Evolutionary conservation across 495 filamentous ascomycete species (phyloP).

Genomic region (Podospora fimiseda): DNA sequence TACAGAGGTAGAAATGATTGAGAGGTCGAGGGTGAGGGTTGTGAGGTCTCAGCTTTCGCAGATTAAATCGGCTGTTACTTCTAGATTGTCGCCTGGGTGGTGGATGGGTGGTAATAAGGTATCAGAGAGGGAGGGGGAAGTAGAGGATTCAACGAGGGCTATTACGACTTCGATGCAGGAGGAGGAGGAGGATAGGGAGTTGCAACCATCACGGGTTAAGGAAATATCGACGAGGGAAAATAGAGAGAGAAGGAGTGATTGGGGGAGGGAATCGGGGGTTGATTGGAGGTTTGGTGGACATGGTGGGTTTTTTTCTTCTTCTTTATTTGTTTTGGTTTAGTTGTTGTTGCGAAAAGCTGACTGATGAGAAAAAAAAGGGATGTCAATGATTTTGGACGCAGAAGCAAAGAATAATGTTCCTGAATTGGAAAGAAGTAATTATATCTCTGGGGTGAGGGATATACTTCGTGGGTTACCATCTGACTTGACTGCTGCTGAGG

Average conservation of each 20-base stretch:
- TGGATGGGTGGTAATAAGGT: neutral
- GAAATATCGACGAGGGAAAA: no score
- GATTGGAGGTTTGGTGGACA: neutral
- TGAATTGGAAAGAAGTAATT: neutral
- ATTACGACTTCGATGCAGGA: no score
- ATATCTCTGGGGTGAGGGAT: neutral
- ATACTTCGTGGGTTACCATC: neutral
- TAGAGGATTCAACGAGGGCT: no score
- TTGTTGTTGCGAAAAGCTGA: no score
- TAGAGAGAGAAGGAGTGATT: neutral
- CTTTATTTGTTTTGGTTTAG: neutral
- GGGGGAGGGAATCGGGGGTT: neutral
- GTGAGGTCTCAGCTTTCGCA: neutral
- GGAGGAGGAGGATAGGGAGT: no score
- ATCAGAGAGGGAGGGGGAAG: no score
- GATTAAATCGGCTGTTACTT: neutral
- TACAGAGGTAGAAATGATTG: neutral
- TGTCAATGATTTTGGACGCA: neutral
- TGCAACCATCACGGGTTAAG: neutral
- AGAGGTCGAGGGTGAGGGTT: neutral
- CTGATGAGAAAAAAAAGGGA: neutral
- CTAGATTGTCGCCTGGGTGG: neutral
- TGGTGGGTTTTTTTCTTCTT: neutral
- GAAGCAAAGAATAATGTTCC: neutral
- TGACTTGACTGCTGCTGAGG: neutral